Base-by-base conservation (phyloP, 1,284 basidiomycete species). In the Clitocybe nebularis region DNA sequence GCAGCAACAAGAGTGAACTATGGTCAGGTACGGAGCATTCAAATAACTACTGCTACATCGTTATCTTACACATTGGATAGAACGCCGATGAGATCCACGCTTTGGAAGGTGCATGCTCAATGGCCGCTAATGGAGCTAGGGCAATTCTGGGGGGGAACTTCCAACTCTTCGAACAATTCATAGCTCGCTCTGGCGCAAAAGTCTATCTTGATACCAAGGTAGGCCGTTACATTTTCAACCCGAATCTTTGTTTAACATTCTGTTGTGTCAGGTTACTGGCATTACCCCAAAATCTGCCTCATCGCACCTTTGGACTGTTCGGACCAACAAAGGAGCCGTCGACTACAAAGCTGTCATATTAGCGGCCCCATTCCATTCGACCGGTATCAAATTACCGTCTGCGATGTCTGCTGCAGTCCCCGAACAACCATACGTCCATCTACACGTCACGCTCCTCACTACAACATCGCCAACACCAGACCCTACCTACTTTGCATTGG, bases 1-100 rank as follows among this genome's bases (percentile, higher is more conserved):
- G 86, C 82, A 2, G 81, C 84, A 3, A 91, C 90, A 5, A 74
- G 93, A 13, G 90, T 93, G 34, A 98, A 97, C 62, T 94, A 94
- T 57, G 90, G 81, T 17, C 86, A 88, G 69, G 88, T 85, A 51
- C 43, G 72, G 50, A n/a, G 25, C 19, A 32, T 32, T 43, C 13
- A 21, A 19, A 14, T n/a, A n/a, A n/a, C n/a, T n/a, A n/a, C n/a
- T n/a, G n/a, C n/a, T n/a, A n/a, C n/a, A n/a, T n/a, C n/a, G n/a
- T n/a, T n/a, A n/a, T n/a, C n/a, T n/a, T n/a, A n/a, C n/a, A n/a
- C n/a, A n/a, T n/a, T n/a, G n/a, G 37, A 21, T 42, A 89, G 74
- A 80, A 93, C 56, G 75, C 81, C 14, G 74, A 81, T 54, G 53
- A 70, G 17, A 87, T 98, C 5, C 92, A 97, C 55, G 90, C 80